Evolutionary conservation across 164 flowering plant species (phyloP), one percentile per base, ranked within the genome.

Genomic region (Litsea cubeba): DNA sequence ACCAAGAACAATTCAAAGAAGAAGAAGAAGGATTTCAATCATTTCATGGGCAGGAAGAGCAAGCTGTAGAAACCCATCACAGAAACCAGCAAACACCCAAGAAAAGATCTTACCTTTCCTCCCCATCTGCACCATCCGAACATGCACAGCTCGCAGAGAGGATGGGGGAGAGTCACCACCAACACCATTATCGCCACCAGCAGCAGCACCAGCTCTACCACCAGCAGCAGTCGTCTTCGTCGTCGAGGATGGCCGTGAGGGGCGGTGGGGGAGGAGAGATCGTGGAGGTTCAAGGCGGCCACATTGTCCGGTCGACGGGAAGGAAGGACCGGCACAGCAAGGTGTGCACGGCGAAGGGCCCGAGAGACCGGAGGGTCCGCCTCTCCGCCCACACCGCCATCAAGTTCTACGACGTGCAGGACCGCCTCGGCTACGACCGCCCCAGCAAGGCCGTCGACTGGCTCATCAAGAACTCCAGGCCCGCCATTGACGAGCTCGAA

Each of bases 371-470:
- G 14, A 65, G 88, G 8, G 88, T 85, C 49, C 80, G 88, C 1
- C 80, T 85, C 40, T 80, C 88, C 30, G 86, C 88, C 30, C 83
- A 83, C 74, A 85, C 88, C 15, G 88, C 88, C 14, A 85, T 85
- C 25, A 82, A 85, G 74, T 85, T 85, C 76, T 85, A 85, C 73
- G 88, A 85, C 50, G 88, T 85, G 22, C 88, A 85, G 63, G 88
- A 85, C 71, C 79, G 88, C 0, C 81, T 85, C 1, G 88, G 88
- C 68, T 85, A 82, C 69, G 88, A 85, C 72, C 75, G 88, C 23
- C 88, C 88, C 62, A 83, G 86, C 63, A 85, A 85, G 67, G 88
- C 88, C 69, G 83, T 85, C 28, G 88, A 85, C 74, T 85, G 88
- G 88, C 84, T 85, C 70, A 83, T 85, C 73, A 82, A 85, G 62